A percentile compares a stretch with the other conserved stretches of the same genome.
Evolutionary conservation across 768 basidiomycete genomes (phyloP).

Genomic region (Suillus variegatus): DNA sequence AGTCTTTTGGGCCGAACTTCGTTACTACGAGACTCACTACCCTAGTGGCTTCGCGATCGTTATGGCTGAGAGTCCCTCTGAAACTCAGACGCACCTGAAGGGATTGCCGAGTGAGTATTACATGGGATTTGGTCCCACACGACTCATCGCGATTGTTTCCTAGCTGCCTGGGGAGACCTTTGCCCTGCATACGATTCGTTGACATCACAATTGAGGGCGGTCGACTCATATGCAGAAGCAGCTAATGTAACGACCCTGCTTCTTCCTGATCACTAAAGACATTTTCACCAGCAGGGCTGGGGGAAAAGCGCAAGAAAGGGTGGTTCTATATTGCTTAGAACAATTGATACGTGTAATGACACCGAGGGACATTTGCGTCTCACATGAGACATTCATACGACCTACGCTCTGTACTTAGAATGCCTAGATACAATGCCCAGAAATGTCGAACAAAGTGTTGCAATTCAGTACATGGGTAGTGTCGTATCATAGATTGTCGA

Average conservation of each 20-base stretch:
- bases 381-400: background rate
- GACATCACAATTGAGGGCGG: constrained; percentile 22
- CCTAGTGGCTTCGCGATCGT: constrained; percentile 29
- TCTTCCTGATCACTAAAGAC: constrained; percentile 10
- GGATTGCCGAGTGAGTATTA: constrained; percentile 17
- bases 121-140: background rate
- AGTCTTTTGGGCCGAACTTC: constrained; percentile 1
- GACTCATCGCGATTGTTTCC: background rate
- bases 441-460: background rate
- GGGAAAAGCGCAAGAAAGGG: background rate
- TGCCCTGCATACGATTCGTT: constrained; percentile 25
- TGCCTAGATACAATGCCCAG: background rate
- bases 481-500: background rate
- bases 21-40: background rate
- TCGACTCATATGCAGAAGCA: constrained; percentile 19
- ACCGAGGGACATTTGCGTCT: background rate
- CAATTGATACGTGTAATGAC: background rate
- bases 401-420: background rate
- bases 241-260: constrained; percentile 20
- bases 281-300: background rate
- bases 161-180: constrained; percentile 26
- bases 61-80: constrained; percentile 26
- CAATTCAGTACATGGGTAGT: background rate
- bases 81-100: constrained; percentile 15
- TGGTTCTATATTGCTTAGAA: background rate